Evolutionary conservation across 2,329 filamentous ascomycete genomes (phyloP), one percentile per base, ranked within the genome.

Genomic region (Furcasterigmium furcatum): DNA sequence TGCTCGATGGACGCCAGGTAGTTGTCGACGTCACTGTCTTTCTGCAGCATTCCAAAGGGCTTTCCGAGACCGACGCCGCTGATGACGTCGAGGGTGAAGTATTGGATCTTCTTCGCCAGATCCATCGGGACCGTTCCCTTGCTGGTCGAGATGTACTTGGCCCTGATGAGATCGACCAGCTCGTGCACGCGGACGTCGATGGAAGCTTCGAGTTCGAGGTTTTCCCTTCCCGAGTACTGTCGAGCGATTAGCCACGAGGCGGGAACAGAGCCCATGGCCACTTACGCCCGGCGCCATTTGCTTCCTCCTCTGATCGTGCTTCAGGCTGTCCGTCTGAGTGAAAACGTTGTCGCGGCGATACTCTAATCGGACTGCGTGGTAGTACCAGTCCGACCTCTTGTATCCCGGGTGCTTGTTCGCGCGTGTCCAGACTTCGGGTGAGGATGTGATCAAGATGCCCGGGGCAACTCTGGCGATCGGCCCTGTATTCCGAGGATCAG

Each of bases 191-290:
- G 68, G 6, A 60, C 49, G 47, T 82, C 72, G 21, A 83, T 68
- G 5, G 71, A 66, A 1, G 57, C 52, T 48, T 82, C 77, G 3
- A 81, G 58, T 1, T 65, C 63, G 2, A 67, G 62, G 29, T 80
- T 80, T 41, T 80, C 78, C 44, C 74, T 71, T 3, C 77, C 77
- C 3, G 77, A 73, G 53, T 81, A 82, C 74, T 75, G 39, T 24
- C 43, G 9, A 21, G 20, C 38, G 29, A 16, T 51, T 5, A 50
- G 46, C 14, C 1, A 22, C 21, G 3, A n/a, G 14, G 14, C 10
- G 9, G n/a, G 47, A 48, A 14, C n/a, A n/a, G n/a, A n/a, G n/a
- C n/a, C n/a, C n/a, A n/a, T n/a, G n/a, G n/a, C n/a, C n/a, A 45
- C 66, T 47, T 62, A 75, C 77, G 1, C 74, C 79, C 2, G 72